These are phyloP conservation scores for Parmelia sp. DNA, from an alignment of 495 filamentous ascomycete genomes.

Conservation along the genomic window DNA sequence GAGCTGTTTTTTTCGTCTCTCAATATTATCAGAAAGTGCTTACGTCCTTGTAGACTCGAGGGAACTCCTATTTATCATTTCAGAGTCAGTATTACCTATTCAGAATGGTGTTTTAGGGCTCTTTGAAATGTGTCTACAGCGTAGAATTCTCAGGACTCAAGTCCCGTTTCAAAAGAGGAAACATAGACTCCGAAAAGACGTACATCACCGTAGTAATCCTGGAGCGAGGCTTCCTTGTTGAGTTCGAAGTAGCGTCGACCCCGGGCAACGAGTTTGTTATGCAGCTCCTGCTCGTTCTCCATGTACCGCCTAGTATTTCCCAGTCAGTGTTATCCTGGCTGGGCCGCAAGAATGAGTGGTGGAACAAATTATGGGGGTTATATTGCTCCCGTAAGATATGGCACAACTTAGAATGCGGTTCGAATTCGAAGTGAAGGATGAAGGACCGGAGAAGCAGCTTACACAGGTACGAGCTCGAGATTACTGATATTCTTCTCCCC, in stretches of 20 bases:
- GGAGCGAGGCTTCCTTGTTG: conserved; percentile 19
- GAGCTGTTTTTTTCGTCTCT: not conserved
- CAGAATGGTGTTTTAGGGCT: too few relatives aligned
- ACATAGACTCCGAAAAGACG: too few relatives aligned
- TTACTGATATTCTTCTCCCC: conserved; percentile 21
- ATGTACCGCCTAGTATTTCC: conserved; percentile 10
- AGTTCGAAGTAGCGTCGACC: conserved; percentile 22
- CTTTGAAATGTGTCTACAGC: too few relatives aligned
- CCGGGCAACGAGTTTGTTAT: conserved; percentile 16
- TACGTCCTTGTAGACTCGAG: conserved; percentile 22
- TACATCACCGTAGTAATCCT: conserved; percentile 21
- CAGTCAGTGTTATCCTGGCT: not conserved
- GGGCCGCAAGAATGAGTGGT: not conserved
- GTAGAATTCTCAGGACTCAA: too few relatives aligned
- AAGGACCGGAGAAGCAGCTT: not conserved
- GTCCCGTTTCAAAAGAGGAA: too few relatives aligned
- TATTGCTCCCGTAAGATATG: not conserved
- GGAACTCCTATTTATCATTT: too few relatives aligned
- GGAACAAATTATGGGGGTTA: not conserved
- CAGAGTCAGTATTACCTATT: too few relatives aligned
- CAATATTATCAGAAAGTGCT: not conserved
- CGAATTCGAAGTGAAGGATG: not conserved
- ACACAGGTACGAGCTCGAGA: conserved; percentile 19
- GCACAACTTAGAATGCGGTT: not conserved
- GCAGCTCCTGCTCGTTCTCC: conserved; percentile 14